These are phyloP conservation scores for Russula virescens DNA, from an alignment of 768 basidiomycete species.

Conservation along the genomic window DNA sequence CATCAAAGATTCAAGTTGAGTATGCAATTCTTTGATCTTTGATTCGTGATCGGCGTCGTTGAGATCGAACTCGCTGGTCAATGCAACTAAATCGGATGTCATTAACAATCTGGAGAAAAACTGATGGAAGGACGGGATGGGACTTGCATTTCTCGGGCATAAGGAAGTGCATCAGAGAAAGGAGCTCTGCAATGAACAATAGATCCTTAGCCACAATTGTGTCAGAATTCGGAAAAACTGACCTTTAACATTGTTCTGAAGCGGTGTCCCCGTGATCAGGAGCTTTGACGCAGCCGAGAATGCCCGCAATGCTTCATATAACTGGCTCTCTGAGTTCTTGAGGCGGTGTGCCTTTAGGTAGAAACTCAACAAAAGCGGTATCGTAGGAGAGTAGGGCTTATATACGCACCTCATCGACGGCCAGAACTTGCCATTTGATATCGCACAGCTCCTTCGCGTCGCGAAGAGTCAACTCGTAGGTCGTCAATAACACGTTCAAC, in stretches of 20 bases:
- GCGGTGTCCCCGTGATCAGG: constrained; percentile 95
- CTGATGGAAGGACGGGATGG: neutral
- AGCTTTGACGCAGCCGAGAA: constrained; percentile 90
- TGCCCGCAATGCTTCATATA: constrained; percentile 88
- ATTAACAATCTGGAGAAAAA: neutral
- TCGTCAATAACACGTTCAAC: constrained; percentile 96
- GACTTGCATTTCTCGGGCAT: constrained; percentile 94
- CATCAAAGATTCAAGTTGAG: constrained; percentile 92
- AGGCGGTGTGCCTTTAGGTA: constrained; percentile 78
- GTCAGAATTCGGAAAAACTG: constrained; percentile 20
- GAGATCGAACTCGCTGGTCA: constrained; percentile 94
- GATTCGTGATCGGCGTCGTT: constrained; percentile 87
- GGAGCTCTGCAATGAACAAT: constrained; percentile 54
- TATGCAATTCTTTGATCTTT: constrained; percentile 94
- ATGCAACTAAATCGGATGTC: constrained; percentile 53
- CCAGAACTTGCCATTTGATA: constrained; percentile 96
- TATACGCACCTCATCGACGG: constrained; percentile 83
- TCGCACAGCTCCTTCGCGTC: constrained; percentile 84
- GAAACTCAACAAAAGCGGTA: neutral
- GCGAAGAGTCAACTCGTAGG: constrained; percentile 91
- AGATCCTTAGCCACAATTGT: constrained; percentile 16
- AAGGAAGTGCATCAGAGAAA: constrained; percentile 98
- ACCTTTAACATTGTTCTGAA: constrained; percentile 99
- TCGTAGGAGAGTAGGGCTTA: constrained; percentile 24
- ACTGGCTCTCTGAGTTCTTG: constrained; percentile 95